Percentiles rank a stretch among this genome's conserved stretches.
Conservation (phyloP, 164 flowering plant species). For the Umbilicus rupestris region DNA sequence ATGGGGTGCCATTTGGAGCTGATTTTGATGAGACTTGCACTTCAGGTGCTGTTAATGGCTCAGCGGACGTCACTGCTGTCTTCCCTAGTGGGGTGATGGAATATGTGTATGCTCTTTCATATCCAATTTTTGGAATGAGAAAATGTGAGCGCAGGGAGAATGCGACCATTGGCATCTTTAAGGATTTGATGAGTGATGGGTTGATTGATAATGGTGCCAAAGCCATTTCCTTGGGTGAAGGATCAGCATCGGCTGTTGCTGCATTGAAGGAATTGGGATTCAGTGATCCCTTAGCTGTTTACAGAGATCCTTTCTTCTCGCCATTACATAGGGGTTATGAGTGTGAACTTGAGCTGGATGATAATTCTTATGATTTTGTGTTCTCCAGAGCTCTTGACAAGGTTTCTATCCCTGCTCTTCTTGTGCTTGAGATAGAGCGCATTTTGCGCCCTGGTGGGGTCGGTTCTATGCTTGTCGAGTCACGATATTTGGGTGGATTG, state of each 20-base stretch:
- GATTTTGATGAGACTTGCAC: constrained; percentile 20
- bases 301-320: constrained; percentile 35
- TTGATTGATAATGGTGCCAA: constrained; percentile 34
- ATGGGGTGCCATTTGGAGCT: constrained; percentile 16
- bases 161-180: constrained; percentile 33
- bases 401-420: constrained; percentile 69
- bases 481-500: constrained; percentile 29
- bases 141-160: constrained; percentile 19
- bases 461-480: constrained; percentile 60
- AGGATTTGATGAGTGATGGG: constrained; percentile 45
- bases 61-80: constrained; percentile 10
- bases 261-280: constrained; percentile 55
- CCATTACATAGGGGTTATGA: constrained; percentile 28
- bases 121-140: constrained; percentile 19
- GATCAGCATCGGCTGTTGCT: constrained; percentile 35
- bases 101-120: constrained; percentile 14
- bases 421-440: constrained; percentile 77
- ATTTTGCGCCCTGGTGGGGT: constrained; percentile 64
- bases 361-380: constrained; percentile 67
- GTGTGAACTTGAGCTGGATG: constrained; percentile 42
- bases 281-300: constrained; percentile 23
- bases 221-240: constrained; percentile 70
- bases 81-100: constrained; percentile 17
- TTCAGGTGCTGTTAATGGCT: constrained; percentile 6
- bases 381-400: constrained; percentile 49